These are phyloP conservation scores for Acanthamoeba culbertsoni DNA, from an alignment of 208 protist genomes.

Conservation along the genomic window DNA sequence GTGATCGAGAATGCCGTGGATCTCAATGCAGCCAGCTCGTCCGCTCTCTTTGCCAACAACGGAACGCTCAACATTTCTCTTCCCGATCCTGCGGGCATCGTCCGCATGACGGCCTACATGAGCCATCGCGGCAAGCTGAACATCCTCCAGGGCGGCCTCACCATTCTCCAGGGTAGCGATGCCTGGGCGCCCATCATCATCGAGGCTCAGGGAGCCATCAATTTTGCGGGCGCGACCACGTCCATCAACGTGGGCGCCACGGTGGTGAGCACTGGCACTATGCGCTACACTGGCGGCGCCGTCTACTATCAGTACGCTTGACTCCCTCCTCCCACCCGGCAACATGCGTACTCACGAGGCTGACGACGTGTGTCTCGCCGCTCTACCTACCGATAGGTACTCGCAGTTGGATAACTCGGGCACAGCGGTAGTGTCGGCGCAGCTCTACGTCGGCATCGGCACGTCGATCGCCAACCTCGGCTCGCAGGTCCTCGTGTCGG, in stretches of 20 bases:
- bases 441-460: background rate
- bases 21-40: background rate
- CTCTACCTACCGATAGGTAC: background rate
- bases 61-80: background rate
- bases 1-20: background rate
- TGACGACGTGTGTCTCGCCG: background rate
- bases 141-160: background rate
- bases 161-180: background rate
- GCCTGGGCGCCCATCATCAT: background rate
- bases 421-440: background rate
- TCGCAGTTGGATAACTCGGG: conserved; percentile 15
- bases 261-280: background rate
- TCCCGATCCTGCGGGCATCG: background rate
- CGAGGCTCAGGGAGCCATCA: background rate
- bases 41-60: conserved; percentile 9
- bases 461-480: background rate
- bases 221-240: background rate
- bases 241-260: conserved; percentile 18
- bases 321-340: background rate
- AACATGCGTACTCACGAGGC: background rate
- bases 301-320: conserved; percentile 3
- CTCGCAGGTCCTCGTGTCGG: background rate
- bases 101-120: background rate
- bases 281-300: background rate
- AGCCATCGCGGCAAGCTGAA: conserved; percentile 1